phyloP scores from a whole-genome alignment of 805 yeast genomes.

The Saturnispora halmiae region DNA sequence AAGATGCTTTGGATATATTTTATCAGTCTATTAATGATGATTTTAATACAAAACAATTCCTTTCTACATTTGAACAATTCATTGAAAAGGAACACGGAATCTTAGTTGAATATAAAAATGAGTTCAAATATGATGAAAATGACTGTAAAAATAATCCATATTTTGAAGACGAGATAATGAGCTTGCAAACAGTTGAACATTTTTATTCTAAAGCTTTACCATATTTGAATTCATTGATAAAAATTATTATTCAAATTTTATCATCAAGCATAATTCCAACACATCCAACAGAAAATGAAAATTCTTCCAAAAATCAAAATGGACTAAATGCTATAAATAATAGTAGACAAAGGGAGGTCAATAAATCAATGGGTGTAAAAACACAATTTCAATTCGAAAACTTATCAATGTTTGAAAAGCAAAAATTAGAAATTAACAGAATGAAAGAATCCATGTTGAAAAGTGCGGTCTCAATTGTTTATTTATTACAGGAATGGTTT shows the following conservation, averaged over 20 bases:
- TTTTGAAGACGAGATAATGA: constrained; percentile 29
- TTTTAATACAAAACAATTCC: constrained; percentile 59
- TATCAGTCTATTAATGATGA: constrained; percentile 54
- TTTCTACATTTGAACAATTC: constrained; percentile 61
- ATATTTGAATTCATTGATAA: constrained; percentile 52
- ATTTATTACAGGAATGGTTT: constrained; percentile 63
- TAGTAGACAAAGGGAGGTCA: constrained; percentile 13
- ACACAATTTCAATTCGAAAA: constrained; percentile 14
- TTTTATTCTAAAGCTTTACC: constrained; percentile 48
- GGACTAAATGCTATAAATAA: too few relatives aligned
- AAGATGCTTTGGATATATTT: constrained; percentile 69
- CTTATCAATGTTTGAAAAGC: constrained; percentile 23
- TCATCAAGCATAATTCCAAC: constrained; percentile 35
- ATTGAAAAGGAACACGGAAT: constrained; percentile 55
- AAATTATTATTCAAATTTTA: constrained; percentile 56
- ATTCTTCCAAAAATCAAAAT: constrained; percentile 9
- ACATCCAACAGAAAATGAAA: constrained; percentile 17
- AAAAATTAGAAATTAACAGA: constrained; percentile 45
- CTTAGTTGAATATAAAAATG: constrained; percentile 1
- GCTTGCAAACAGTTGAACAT: constrained; percentile 48
- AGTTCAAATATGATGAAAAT: constrained; percentile 20
- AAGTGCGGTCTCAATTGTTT: constrained; percentile 45
- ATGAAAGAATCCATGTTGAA: constrained; percentile 57
- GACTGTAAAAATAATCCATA: constrained; percentile 30
- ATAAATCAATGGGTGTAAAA: constrained; percentile 6